phyloP scores from a whole-genome alignment of 495 filamentous ascomycete genomes.

The Cairneyella variabilis region DNA sequence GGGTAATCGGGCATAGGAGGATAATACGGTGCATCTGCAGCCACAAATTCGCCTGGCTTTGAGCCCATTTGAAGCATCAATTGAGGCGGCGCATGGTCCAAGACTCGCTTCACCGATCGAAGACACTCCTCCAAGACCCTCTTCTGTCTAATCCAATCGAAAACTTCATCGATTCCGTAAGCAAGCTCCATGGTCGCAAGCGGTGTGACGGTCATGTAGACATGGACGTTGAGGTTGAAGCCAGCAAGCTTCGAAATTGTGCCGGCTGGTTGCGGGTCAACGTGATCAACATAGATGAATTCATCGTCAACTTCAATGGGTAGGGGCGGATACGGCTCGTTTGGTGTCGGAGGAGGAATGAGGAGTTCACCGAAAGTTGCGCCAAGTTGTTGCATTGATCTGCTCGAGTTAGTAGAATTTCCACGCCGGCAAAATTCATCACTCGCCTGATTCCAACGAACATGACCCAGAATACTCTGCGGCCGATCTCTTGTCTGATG shows the following conservation, averaged over 20 bases:
- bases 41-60: constrained; percentile 8
- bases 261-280: constrained; percentile 58
- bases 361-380: constrained; percentile 57
- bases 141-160: constrained; percentile 72
- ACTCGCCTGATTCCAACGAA: constrained; percentile 52
- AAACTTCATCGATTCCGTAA: constrained; percentile 64
- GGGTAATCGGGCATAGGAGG: constrained; percentile 15
- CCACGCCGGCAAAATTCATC: constrained; percentile 38
- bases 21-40: constrained; percentile 18
- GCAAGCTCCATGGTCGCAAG: constrained; percentile 68
- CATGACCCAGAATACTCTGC: constrained; percentile 75
- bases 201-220: constrained; percentile 67
- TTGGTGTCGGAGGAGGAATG: constrained; percentile 66
- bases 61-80: constrained; percentile 44
- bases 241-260: constrained; percentile 61
- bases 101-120: constrained; percentile 52
- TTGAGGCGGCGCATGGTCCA: constrained; percentile 57
- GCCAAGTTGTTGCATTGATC: constrained; percentile 67
- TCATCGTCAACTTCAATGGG: constrained; percentile 78
- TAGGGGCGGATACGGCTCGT: constrained; percentile 73
- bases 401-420: constrained; percentile 15
- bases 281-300: constrained; percentile 60
- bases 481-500: constrained; percentile 72
- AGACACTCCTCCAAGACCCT: constrained; percentile 58
- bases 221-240: constrained; percentile 71